Conservation (phyloP, 1,284 basidiomycete species). For the Garcileccinum viscosum region DNA sequence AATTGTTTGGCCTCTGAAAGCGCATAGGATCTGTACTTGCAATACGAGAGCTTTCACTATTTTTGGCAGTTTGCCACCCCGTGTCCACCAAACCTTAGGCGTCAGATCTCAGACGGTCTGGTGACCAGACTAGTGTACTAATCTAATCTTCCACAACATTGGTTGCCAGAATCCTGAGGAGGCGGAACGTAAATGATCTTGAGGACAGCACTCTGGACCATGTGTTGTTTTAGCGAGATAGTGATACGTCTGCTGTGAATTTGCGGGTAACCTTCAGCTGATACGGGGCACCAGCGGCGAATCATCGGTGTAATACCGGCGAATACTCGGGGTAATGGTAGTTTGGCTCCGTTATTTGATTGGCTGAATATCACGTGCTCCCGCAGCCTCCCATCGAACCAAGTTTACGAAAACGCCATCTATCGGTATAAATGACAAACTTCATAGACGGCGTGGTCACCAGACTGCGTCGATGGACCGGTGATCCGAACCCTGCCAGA, state of each 20-base stretch:
- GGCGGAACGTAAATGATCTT: constrained; percentile 72
- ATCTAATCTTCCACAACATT: background rate
- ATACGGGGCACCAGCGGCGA: constrained; percentile 4
- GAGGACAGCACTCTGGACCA: constrained; percentile 79
- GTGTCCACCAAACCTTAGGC: no score
- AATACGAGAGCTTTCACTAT: background rate
- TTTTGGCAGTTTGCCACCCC: background rate
- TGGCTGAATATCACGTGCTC: background rate
- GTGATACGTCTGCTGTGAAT: constrained; percentile 71
- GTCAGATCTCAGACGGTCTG: no score
- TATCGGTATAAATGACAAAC: no score
- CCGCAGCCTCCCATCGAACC: no score
- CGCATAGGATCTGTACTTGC: background rate
- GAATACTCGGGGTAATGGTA: constrained; percentile 3
- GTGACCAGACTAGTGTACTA: no score
- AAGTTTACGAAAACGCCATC: no score
- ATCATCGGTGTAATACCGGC: constrained; percentile 15
- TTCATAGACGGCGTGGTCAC: background rate
- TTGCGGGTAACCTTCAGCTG: background rate
- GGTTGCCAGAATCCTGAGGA: background rate
- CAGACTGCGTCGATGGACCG: background rate
- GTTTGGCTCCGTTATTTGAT: background rate
- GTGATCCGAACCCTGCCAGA: background rate
- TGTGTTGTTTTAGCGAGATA: constrained; percentile 59
- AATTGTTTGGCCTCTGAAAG: background rate